These are phyloP conservation scores for Nigrospora osmanthi DNA, from an alignment of 2,329 filamentous ascomycete genomes.

Conservation along the genomic window DNA sequence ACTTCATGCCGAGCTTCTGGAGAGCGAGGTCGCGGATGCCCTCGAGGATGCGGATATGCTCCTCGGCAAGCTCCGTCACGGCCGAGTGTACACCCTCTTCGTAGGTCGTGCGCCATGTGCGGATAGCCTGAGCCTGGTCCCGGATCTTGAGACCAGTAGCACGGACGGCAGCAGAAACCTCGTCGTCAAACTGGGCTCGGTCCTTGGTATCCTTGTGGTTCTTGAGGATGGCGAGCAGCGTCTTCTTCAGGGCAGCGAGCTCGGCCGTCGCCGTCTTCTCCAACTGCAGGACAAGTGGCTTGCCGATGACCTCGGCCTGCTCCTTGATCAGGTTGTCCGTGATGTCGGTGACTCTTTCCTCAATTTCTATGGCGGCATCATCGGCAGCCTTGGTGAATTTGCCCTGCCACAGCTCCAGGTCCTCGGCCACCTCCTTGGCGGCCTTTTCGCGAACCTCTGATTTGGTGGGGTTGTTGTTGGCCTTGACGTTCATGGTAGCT, in stretches of 20 bases:
- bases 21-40: slow-evolving; percentile 76
- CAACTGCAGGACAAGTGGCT: slow-evolving; percentile 59
- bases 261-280: slow-evolving; percentile 59
- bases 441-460: slow-evolving; percentile 49
- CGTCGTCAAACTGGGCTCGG: slow-evolving; percentile 24
- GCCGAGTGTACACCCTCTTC: slow-evolving; percentile 61
- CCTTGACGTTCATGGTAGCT: slow-evolving; percentile 12
- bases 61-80: slow-evolving; percentile 66
- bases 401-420: slow-evolving; percentile 78
- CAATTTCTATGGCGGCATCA: slow-evolving; percentile 69
- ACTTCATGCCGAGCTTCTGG: slow-evolving; percentile 86
- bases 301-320: slow-evolving; percentile 59
- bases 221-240: slow-evolving; percentile 57
- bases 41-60: slow-evolving; percentile 75
- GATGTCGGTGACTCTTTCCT: slow-evolving; percentile 57
- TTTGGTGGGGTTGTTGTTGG: slow-evolving; percentile 32
- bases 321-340: slow-evolving; percentile 47
- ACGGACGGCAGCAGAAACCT: slow-evolving; percentile 46
- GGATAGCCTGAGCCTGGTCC: slow-evolving; percentile 66
- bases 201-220: slow-evolving; percentile 39
- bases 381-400: slow-evolving; percentile 83
- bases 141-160: slow-evolving; percentile 66
- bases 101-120: slow-evolving; percentile 68
- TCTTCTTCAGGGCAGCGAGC: slow-evolving; percentile 56
- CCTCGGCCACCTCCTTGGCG: slow-evolving; percentile 63